Conservation (phyloP, 768 basidiomycete species). For the Hemileccinum impolitum region DNA sequence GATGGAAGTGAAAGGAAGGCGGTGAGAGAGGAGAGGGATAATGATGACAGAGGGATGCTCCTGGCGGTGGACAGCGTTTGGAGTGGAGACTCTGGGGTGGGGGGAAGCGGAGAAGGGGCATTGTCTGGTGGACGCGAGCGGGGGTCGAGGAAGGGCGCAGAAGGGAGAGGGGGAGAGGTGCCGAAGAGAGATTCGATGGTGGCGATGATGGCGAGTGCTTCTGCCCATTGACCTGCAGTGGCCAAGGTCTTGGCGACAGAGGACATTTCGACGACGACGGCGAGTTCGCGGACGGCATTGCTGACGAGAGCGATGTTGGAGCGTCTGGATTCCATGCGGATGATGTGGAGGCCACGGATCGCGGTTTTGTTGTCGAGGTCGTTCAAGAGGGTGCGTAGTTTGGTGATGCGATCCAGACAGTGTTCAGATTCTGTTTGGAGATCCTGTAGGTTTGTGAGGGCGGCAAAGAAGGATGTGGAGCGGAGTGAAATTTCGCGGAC, state of each 20-base stretch:
- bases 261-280: constrained; percentile 74
- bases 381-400: constrained; percentile 65
- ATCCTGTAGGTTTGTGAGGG: constrained; percentile 89
- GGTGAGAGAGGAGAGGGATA: constrained; percentile 64
- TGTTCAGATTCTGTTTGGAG: constrained; percentile 85
- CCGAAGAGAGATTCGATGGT: constrained; percentile 62
- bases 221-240: constrained; percentile 83
- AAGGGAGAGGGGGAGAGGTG: neutral
- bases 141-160: neutral
- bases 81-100: constrained; percentile 35
- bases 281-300: constrained; percentile 61
- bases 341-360: constrained; percentile 72
- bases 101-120: constrained; percentile 30
- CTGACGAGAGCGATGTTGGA: constrained; percentile 57
- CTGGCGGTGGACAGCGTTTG: constrained; percentile 17
- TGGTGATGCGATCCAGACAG: constrained; percentile 72
- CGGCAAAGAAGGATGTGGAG: constrained; percentile 93
- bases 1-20: constrained; percentile 75
- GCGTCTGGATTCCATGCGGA: constrained; percentile 61
- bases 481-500: constrained; percentile 88
- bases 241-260: constrained; percentile 70
- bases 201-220: constrained; percentile 75
- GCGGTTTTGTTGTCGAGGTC: constrained; percentile 78
- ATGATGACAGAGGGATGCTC: constrained; percentile 31
- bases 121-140: constrained; percentile 15